These are phyloP conservation scores for Sicyos edulis DNA, from an alignment of 306 rosid genomes.

Conservation along the genomic window DNA sequence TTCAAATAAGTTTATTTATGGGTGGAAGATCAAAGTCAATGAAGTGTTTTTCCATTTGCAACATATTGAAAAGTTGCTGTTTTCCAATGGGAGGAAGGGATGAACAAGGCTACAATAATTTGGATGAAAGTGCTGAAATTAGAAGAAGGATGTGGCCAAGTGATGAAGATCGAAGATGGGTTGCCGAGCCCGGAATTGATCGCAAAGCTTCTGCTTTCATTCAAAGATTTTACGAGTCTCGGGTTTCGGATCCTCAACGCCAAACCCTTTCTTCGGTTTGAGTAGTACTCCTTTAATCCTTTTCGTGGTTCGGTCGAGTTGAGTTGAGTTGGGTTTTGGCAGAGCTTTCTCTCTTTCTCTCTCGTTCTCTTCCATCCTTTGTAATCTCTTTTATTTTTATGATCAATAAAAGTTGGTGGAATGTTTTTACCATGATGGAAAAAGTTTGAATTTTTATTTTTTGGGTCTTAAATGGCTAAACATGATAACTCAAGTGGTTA, in stretches of 20 bases:
- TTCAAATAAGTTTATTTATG: not conserved
- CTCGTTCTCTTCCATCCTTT: not conserved
- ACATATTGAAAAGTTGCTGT: constrained; percentile 58
- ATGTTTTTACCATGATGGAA: too few species aligned
- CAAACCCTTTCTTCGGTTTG: constrained; percentile 27
- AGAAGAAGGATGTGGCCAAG: constrained; percentile 60
- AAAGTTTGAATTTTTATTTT: too few species aligned
- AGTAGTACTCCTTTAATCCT: too few species aligned
- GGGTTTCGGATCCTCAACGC: constrained; percentile 47
- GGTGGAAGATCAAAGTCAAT: constrained; percentile 42
- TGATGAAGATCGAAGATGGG: constrained; percentile 78
- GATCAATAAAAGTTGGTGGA: not conserved
- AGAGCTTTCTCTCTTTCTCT: not conserved
- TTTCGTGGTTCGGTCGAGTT: not conserved
- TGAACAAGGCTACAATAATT: constrained; percentile 25
- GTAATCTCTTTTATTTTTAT: not conserved
- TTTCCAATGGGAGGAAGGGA: constrained; percentile 43
- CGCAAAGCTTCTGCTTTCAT: constrained; percentile 72
- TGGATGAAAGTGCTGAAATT: constrained; percentile 42
- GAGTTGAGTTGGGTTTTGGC: too few species aligned
- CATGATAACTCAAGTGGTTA: too few species aligned
- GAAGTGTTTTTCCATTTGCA: constrained; percentile 48
- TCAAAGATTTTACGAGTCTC: constrained; percentile 55
- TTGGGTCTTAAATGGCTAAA: too few species aligned
- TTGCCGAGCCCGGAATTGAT: constrained; percentile 91